These are phyloP conservation scores for Rhodotorula paludigena DNA, from an alignment of 768 basidiomycete genomes.

Conservation along the genomic window DNA sequence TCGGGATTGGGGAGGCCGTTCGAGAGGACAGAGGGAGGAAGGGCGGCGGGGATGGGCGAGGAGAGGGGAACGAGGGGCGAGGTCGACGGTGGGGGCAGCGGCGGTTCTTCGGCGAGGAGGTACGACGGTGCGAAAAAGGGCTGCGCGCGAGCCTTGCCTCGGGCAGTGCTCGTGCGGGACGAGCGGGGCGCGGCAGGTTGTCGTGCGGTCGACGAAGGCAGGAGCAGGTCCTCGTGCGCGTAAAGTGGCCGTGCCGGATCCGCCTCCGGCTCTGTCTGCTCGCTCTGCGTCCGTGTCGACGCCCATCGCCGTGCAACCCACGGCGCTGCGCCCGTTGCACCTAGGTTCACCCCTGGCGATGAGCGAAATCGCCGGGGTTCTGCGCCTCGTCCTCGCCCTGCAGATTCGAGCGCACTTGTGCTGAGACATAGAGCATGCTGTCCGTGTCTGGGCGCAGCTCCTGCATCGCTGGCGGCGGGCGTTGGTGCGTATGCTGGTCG, in stretches of 20 bases:
- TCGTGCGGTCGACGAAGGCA: slow-evolving; percentile 11
- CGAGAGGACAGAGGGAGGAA: slow-evolving; percentile 29
- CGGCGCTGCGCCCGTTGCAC: too few species aligned
- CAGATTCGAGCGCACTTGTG: too few species aligned
- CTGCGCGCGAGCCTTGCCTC: background rate
- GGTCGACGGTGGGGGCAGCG: slow-evolving; percentile 31
- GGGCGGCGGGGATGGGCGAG: slow-evolving; percentile 13
- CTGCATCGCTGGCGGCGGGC: too few species aligned
- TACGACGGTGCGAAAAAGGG: slow-evolving; percentile 26
- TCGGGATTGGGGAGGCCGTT: slow-evolving; percentile 35
- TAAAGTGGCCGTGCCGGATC: background rate
- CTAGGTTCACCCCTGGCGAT: too few species aligned
- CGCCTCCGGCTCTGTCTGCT: background rate
- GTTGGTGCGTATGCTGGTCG: background rate
- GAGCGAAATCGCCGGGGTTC: too few species aligned
- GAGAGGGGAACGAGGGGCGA: slow-evolving; percentile 35
- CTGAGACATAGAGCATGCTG: too few species aligned
- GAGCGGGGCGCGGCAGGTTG: background rate
- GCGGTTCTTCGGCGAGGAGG: slow-evolving; percentile 18
- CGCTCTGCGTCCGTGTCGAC: background rate
- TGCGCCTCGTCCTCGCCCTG: too few species aligned
- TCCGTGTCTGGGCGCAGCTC: too few species aligned
- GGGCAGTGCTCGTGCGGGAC: background rate
- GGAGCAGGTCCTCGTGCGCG: slow-evolving; percentile 37
- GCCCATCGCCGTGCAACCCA: background rate